Conservation (phyloP, 2,329 filamentous ascomycete genomes). For the Aspergillus calidoustus region DNA sequence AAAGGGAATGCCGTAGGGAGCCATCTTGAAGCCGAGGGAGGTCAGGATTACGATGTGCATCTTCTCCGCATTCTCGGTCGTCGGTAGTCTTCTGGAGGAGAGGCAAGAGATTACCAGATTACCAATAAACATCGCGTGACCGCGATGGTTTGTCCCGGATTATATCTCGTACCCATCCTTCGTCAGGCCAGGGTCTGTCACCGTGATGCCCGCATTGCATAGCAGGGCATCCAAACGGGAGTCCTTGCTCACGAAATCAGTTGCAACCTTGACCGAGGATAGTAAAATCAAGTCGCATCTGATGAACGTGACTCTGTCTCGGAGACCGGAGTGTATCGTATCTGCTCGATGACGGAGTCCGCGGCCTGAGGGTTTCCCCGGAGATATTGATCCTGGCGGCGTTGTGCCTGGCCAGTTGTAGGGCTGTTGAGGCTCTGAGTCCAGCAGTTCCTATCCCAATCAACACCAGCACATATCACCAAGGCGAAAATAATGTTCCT, state of each 20-base stretch:
- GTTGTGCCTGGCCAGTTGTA: slow-evolving; percentile 47
- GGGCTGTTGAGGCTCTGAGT: slow-evolving; percentile 47
- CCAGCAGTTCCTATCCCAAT: slow-evolving; percentile 39
- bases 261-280: slow-evolving; percentile 47
- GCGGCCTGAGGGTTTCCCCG: slow-evolving; percentile 42
- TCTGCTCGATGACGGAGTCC: slow-evolving; percentile 41
- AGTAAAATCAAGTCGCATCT: slow-evolving; percentile 53
- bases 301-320: slow-evolving; percentile 43
- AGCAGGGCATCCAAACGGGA: slow-evolving; percentile 51
- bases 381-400: slow-evolving; percentile 41
- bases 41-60: slow-evolving; percentile 20
- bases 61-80: not conserved
- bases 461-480: not conserved
- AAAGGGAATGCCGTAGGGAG: slow-evolving; percentile 24
- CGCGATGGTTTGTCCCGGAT: slow-evolving; percentile 57
- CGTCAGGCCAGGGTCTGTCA: slow-evolving; percentile 42
- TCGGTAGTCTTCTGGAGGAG: slow-evolving; percentile 13
- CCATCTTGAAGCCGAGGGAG: slow-evolving; percentile 6
- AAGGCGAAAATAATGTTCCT: not conserved
- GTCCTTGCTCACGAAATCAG: slow-evolving; percentile 40
- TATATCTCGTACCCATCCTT: slow-evolving; percentile 56
- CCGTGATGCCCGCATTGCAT: slow-evolving; percentile 55
- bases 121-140: slow-evolving; percentile 49
- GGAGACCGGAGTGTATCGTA: slow-evolving; percentile 30
- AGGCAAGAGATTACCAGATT: slow-evolving; percentile 20